Conservation (phyloP, 2,329 filamentous ascomycete genomes). For the Diaporthe batatas region DNA sequence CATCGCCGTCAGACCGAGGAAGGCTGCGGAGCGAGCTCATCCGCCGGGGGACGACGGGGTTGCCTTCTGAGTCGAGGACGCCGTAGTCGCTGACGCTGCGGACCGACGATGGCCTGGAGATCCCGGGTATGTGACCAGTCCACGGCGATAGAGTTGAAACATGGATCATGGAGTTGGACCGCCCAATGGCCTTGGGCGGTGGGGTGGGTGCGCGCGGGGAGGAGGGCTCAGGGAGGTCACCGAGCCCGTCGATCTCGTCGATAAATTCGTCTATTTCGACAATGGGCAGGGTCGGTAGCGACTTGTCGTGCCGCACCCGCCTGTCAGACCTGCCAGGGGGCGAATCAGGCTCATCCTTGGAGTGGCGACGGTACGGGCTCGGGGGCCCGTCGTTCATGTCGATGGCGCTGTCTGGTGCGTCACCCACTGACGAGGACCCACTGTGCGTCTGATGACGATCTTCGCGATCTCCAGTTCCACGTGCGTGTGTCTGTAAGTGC, state of each 20-base stretch:
- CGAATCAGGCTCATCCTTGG: slow-evolving; percentile 42
- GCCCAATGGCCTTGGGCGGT: slow-evolving; percentile 46
- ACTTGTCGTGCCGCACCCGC: slow-evolving; percentile 43
- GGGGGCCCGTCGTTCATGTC: slow-evolving; percentile 52
- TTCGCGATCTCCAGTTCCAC: slow-evolving; percentile 29
- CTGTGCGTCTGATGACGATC: slow-evolving; percentile 34
- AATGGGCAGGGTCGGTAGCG: slow-evolving; percentile 44
- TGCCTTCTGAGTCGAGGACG: slow-evolving; percentile 36
- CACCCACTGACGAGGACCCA: slow-evolving; percentile 50
- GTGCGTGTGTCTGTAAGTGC: slow-evolving; percentile 4
- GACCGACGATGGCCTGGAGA: slow-evolving; percentile 30
- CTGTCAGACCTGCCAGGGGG: slow-evolving; percentile 7
- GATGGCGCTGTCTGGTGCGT: slow-evolving; percentile 57
- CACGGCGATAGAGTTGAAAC: slow-evolving; percentile 9
- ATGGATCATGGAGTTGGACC: slow-evolving; percentile 34
- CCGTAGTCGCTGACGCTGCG: slow-evolving; percentile 39
- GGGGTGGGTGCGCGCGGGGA: slow-evolving; percentile 46
- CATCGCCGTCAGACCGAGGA: slow-evolving; percentile 37
- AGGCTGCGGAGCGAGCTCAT: slow-evolving; percentile 36
- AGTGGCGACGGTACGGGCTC: slow-evolving; percentile 38
- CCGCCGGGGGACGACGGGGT: slow-evolving; percentile 33
- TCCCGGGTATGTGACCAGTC: not conserved
- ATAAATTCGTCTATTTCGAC: slow-evolving; percentile 50
- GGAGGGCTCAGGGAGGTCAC: slow-evolving; percentile 42
- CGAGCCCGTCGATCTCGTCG: slow-evolving; percentile 44